A percentile compares a stretch with the other conserved stretches of the same genome.
phyloP scores from a whole-genome alignment of 768 basidiomycete species.

The Albatrellus ellisii region DNA sequence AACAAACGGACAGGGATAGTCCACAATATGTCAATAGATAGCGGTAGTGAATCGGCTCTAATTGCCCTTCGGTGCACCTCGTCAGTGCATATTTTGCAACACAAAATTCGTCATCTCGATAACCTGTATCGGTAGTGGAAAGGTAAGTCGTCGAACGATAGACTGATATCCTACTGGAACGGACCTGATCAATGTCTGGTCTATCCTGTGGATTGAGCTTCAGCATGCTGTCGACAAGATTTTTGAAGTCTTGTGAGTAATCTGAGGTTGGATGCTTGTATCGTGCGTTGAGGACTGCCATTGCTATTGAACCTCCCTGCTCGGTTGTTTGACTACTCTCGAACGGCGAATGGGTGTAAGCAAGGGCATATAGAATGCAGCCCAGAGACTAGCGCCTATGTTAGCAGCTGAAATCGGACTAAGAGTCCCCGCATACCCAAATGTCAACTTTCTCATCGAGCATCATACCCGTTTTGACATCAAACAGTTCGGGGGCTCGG shows the following conservation, averaged over 20 bases:
- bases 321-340: conserved; percentile 86
- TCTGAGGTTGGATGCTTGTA: conserved; percentile 80
- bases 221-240: conserved; percentile 76
- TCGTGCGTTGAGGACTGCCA: conserved; percentile 91
- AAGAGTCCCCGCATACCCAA: conserved; percentile 51
- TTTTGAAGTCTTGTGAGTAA: conserved; percentile 76
- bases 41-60: too few species aligned
- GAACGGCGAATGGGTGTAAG: conserved; percentile 93
- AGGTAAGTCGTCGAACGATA: not conserved
- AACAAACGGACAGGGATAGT: too few species aligned
- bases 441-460: conserved; percentile 95
- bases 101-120: not conserved
- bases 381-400: conserved; percentile 62
- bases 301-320: conserved; percentile 93
- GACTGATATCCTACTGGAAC: conserved; percentile 9
- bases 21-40: too few species aligned
- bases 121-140: not conserved
- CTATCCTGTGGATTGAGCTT: conserved; percentile 71
- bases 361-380: conserved; percentile 88
- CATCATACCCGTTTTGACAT: conserved; percentile 81
- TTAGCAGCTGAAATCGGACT: not conserved
- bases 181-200: conserved; percentile 77
- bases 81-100: not conserved
- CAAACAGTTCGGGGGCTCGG: conserved; percentile 93
- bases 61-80: too few species aligned